Evolutionary conservation across 2,329 filamentous ascomycete species (phyloP).

Genomic region (Trichoderma sp.): DNA sequence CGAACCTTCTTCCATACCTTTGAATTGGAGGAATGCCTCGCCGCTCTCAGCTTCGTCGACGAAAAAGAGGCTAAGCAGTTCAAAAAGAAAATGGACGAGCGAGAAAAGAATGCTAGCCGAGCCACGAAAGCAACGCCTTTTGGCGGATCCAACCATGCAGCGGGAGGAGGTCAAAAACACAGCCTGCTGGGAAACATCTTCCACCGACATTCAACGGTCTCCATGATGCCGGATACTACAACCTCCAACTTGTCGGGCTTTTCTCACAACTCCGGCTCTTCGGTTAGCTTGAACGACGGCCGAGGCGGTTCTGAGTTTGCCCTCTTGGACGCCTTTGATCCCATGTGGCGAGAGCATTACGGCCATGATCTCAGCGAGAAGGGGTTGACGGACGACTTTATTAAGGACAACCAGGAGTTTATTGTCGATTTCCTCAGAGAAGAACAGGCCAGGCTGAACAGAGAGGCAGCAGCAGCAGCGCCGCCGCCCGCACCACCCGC

Average conservation of each 20-base stretch:
- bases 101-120: slow-evolving; percentile 94
- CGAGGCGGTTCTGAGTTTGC: slow-evolving; percentile 58
- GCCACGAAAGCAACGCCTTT: slow-evolving; percentile 80
- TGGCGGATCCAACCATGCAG: slow-evolving; percentile 44
- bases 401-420: slow-evolving; percentile 68
- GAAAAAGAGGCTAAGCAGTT: slow-evolving; percentile 98
- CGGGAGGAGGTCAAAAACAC: slow-evolving; percentile 44
- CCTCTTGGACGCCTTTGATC: slow-evolving; percentile 64
- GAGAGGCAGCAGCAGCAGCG: background rate
- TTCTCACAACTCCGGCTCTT: slow-evolving; percentile 43
- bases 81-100: slow-evolving; percentile 94
- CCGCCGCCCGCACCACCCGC: slow-evolving; percentile 20
- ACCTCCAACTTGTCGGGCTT: slow-evolving; percentile 42
- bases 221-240: slow-evolving; percentile 60
- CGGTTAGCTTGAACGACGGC: slow-evolving; percentile 49
- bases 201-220: slow-evolving; percentile 60
- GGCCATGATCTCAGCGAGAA: slow-evolving; percentile 63
- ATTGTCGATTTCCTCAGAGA: slow-evolving; percentile 65
- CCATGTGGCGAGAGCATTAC: slow-evolving; percentile 65
- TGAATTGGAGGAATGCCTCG: slow-evolving; percentile 89
- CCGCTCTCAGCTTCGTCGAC: slow-evolving; percentile 88
- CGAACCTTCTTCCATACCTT: slow-evolving; percentile 98
- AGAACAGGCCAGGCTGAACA: slow-evolving; percentile 47
- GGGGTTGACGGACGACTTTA: slow-evolving; percentile 66
- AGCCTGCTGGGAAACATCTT: slow-evolving; percentile 63